A percentile compares a stretch with the other conserved stretches of the same genome.
Evolutionary conservation across 129 eudicot species (phyloP).

Genomic region (carrot (Daucus carota)): DNA sequence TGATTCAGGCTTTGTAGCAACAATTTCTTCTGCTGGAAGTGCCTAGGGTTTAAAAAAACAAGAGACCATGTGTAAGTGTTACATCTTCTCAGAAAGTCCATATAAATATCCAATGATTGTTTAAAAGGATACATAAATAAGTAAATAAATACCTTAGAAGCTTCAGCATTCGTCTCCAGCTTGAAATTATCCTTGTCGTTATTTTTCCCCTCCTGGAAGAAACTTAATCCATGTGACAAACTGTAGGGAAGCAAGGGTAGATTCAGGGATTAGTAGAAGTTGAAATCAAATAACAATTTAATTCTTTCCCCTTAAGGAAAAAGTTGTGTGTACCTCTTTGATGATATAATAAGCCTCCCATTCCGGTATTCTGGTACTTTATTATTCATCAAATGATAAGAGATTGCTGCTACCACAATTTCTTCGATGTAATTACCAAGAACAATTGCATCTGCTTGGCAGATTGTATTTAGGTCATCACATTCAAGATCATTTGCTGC

Average conservation of each 20-base stretch:
- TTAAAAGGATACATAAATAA: background rate
- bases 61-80: background rate
- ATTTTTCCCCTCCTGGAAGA: constrained; percentile 72
- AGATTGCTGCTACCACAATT: constrained; percentile 81
- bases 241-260: constrained; percentile 26
- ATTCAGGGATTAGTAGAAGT: background rate
- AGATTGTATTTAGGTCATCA: constrained; percentile 78
- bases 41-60: constrained; percentile 3
- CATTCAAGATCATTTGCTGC: constrained; percentile 91
- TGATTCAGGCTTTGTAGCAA: constrained; percentile 13
- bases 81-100: background rate
- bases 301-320: background rate
- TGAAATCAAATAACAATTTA: background rate
- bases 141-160: constrained; percentile 54
- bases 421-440: constrained; percentile 73
- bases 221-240: constrained; percentile 85
- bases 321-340: constrained; percentile 42
- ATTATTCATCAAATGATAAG: constrained; percentile 70
- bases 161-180: constrained; percentile 69
- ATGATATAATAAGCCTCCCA: constrained; percentile 89
- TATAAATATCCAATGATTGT: background rate
- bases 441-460: constrained; percentile 71
- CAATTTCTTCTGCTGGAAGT: constrained; percentile 26
- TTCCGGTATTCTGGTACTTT: constrained; percentile 77
- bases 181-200: constrained; percentile 58